Evolutionary conservation across 164 flowering plant species (phyloP).

Genomic region (Umbilicus rupestris): DNA sequence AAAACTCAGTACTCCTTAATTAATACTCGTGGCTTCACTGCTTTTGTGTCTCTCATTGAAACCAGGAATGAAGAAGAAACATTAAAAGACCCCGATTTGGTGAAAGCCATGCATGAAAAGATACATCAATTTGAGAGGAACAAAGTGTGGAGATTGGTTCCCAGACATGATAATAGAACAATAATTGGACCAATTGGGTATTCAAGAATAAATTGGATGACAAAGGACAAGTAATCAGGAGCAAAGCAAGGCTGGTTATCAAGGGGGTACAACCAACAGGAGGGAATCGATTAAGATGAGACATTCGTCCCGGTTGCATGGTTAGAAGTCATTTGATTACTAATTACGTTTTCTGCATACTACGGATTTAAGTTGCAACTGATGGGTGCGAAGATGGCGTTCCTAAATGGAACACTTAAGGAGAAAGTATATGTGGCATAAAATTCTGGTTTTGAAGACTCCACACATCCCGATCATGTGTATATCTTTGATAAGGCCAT

Average conservation of each 20-base stretch:
- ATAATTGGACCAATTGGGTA: slow-evolving; percentile 11
- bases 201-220: slow-evolving; percentile 12
- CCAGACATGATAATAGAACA: neutral
- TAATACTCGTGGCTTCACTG: no score
- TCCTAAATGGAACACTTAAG: neutral
- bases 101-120: neutral
- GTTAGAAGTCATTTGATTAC: neutral
- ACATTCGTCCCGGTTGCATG: neutral
- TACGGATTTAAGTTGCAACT: neutral
- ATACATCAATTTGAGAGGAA: slow-evolving; percentile 6
- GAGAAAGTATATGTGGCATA: neutral
- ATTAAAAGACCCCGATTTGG: neutral
- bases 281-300: neutral
- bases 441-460: neutral
- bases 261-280: neutral
- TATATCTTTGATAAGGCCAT: neutral
- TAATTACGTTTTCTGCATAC: neutral
- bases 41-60: neutral
- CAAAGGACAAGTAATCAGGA: neutral
- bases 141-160: slow-evolving; percentile 6
- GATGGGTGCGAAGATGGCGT: neutral
- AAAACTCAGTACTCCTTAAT: no score
- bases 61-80: neutral
- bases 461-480: neutral
- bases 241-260: neutral